Conservation (phyloP, 78 protist genomes). For the Bodo saltans region DNA sequence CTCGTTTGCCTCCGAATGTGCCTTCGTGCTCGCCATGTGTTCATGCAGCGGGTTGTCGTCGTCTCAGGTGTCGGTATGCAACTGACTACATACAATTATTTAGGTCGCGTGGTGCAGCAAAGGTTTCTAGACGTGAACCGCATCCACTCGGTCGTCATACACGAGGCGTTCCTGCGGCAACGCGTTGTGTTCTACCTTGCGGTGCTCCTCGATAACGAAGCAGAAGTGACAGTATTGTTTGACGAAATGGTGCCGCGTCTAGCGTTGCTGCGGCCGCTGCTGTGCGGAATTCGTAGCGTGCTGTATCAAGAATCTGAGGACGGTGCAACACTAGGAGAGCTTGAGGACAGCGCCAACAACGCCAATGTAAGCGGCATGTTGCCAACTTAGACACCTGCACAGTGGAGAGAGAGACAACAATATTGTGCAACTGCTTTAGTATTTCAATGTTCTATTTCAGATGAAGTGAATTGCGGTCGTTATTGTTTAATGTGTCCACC, state of each 20-base stretch:
- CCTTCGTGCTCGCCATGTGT: no score
- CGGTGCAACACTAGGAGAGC: not conserved
- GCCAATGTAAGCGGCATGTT: no score
- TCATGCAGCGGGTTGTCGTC: no score
- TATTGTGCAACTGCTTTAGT: no score
- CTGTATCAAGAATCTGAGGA: not conserved
- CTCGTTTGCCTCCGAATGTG: no score
- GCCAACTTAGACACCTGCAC: no score
- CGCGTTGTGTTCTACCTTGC: not conserved
- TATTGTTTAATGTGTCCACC: no score
- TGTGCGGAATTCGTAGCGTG: not conserved
- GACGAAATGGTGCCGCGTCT: not conserved
- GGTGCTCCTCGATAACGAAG: not conserved
- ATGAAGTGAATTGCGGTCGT: no score
- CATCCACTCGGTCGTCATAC: not conserved
- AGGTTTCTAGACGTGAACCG: not conserved
- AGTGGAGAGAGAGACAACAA: no score
- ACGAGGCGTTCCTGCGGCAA: not conserved
- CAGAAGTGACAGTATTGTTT: not conserved
- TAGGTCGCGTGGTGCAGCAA: not conserved
- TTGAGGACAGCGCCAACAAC: no score
- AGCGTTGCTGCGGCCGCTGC: not conserved
- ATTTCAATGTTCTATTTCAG: no score
- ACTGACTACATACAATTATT: not conserved
- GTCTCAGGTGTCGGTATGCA: slow-evolving; percentile 1